Conservation (phyloP, 2,329 filamentous ascomycete species). For the Alternaria gansuensis region DNA sequence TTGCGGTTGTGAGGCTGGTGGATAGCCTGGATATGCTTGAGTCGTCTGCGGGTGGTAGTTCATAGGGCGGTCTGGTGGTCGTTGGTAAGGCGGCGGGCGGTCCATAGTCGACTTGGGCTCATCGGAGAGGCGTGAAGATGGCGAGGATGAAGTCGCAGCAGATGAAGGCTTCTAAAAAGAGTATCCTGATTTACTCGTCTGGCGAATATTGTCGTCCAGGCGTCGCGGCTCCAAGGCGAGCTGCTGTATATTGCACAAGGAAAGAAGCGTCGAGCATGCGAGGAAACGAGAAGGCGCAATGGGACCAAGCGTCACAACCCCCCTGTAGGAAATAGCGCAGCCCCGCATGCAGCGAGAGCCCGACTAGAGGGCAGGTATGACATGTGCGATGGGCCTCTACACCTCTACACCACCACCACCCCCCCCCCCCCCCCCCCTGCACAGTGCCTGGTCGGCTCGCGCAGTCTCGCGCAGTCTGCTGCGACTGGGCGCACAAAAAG, state of each 20-base stretch:
- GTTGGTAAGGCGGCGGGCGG: slow-evolving; percentile 52
- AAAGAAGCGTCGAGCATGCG: slow-evolving; percentile 21
- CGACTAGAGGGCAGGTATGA: slow-evolving; percentile 7
- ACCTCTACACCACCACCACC: neutral
- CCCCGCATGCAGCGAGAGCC: slow-evolving; percentile 22
- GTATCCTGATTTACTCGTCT: neutral
- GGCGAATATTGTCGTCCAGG: neutral
- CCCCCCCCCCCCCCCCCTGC: too few relatives aligned
- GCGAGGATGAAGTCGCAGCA: neutral
- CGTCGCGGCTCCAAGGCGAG: slow-evolving; percentile 1
- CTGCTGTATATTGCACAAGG: slow-evolving; percentile 7
- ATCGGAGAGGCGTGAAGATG: slow-evolving; percentile 18
- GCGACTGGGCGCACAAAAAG: slow-evolving; percentile 6
- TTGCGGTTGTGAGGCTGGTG: slow-evolving; percentile 41
- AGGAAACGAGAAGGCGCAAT: slow-evolving; percentile 31
- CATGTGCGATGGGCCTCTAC: slow-evolving; percentile 14
- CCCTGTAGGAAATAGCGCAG: slow-evolving; percentile 21
- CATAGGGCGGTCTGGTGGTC: slow-evolving; percentile 54
- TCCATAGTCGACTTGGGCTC: slow-evolving; percentile 45
- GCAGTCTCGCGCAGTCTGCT: neutral
- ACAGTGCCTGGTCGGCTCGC: neutral
- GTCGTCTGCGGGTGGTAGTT: slow-evolving; percentile 56
- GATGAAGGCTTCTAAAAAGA: neutral
- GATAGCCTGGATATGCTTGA: slow-evolving; percentile 47
- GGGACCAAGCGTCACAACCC: slow-evolving; percentile 21